Percentiles rank a stretch among this genome's conserved stretches.
Evolutionary conservation across 768 basidiomycete genomes (phyloP).

Genomic region (Amanita jacksonii): DNA sequence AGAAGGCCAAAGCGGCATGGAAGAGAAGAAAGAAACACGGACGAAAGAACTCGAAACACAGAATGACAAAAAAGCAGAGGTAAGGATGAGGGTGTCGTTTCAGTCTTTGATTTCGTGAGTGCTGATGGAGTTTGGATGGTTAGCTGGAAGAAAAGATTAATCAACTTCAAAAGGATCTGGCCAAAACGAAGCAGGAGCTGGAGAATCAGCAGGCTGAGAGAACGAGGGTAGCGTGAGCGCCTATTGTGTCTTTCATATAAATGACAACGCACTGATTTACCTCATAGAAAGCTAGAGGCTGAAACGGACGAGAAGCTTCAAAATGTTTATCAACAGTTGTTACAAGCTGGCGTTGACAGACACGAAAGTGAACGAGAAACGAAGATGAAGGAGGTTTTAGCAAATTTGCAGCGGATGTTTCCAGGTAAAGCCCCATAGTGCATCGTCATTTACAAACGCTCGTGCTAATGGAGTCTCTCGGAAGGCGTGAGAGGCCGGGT

Average conservation of each 20-base stretch:
- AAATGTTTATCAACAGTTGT: constrained; percentile 70
- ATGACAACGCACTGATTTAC: neutral
- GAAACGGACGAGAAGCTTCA: constrained; percentile 90
- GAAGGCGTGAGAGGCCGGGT: constrained; percentile 88
- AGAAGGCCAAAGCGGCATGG: constrained; percentile 60
- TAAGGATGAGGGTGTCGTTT: constrained; percentile 20
- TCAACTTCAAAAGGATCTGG: constrained; percentile 50
- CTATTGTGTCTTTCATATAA: neutral
- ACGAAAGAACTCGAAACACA: constrained; percentile 41
- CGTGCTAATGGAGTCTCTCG: neutral
- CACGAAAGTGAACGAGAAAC: constrained; percentile 79
- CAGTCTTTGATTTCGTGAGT: no score
- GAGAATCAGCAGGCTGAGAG: constrained; percentile 83
- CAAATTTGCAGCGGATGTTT: constrained; percentile 80
- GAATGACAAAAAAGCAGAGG: constrained; percentile 48
- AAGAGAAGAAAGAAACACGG: constrained; percentile 47
- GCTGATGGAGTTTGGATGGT: neutral
- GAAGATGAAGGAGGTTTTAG: constrained; percentile 77
- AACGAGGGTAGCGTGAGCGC: constrained; percentile 60
- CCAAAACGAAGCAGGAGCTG: constrained; percentile 61
- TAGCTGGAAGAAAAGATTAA: constrained; percentile 56
- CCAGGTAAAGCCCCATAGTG: constrained; percentile 49
- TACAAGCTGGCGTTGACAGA: constrained; percentile 85
- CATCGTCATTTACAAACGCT: neutral
- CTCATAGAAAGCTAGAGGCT: constrained; percentile 70